Conservation (phyloP, 148 eudicot genomes). For the Chenopodium formosanum region DNA sequence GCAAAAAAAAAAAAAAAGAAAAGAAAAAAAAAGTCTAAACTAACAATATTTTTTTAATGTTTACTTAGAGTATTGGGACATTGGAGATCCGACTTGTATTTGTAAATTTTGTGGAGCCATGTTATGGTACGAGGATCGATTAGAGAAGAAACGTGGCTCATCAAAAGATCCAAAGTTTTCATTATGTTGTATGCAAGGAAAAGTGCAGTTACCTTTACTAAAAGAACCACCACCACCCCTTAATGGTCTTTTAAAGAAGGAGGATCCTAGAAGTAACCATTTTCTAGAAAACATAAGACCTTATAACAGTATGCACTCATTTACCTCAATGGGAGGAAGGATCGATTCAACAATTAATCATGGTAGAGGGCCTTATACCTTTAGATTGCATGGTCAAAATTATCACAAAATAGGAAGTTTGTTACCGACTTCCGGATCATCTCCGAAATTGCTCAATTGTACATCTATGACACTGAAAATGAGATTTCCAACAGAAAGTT, state of each 20-base stretch:
- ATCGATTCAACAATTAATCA: not conserved
- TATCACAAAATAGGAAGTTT: conserved; percentile 10
- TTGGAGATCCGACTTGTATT: too few species aligned
- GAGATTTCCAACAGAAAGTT: not conserved
- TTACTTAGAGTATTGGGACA: too few species aligned
- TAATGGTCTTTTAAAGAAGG: not conserved
- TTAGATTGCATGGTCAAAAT: not conserved
- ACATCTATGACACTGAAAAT: conserved; percentile 11
- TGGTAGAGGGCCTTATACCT: not conserved
- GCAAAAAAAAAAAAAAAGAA: too few species aligned
- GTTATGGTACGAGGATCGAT: too few species aligned
- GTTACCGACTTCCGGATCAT: not conserved
- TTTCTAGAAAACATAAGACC: conserved; percentile 11
- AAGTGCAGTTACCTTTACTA: too few species aligned
- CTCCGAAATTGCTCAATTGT: not conserved
- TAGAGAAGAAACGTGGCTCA: too few species aligned
- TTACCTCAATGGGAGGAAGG: conserved; percentile 16
- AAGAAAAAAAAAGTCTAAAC: too few species aligned
- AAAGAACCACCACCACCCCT: not conserved
- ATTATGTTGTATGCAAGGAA: too few species aligned
- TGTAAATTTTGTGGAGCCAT: too few species aligned
- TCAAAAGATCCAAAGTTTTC: too few species aligned
- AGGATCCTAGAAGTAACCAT: not conserved
- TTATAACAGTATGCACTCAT: conserved; percentile 10
- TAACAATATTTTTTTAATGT: too few species aligned